Base-by-base conservation (phyloP, 345 rosid genomes). In the Lepidium sativum region DNA sequence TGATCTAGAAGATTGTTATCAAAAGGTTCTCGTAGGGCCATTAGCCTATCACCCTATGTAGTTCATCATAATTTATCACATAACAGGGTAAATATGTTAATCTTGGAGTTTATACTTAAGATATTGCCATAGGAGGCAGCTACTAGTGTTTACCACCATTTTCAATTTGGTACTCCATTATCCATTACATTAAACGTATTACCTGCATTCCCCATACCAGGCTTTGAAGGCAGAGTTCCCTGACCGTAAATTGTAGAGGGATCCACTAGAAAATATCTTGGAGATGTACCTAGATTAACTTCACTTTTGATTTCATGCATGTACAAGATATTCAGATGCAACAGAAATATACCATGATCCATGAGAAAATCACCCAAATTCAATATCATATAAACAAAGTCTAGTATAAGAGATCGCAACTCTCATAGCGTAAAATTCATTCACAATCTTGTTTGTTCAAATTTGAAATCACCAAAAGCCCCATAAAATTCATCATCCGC, bases 171-270 rank as follows among this genome's bases (percentile, higher is more conserved):
- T 12, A 71, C 7, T 38, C 12, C 11, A n/a, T 45, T 20, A 54
- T 21, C 13, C 63, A 42, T 34, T 18, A 52, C 2, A 58, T 12
- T 65, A 2, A 33, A n/a, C 18, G 16, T 37, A 50, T 54, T 75
- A 87, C 98, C 98, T 70, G 98, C 52, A 79, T 54, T 83, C 59
- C 88, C 96, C 34, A 84, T 74, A 66, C 96, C 98, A 71, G 97
- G 81, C 80, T 86, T 89, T 51, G 91, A 83, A 64, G 85, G 98
- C 83, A 87, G 67, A 69, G 86, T 84, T 64, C 96, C 96, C 69
- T 84, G 98, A 45, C 90, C 83, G 70, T 86, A 92, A 50, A 87
- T 76, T 58, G 97, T 80, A 65, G 92, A 83, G 60, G 92, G 83
- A 76, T 86, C 92, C 83, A 83, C 82, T 42, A 90, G 88, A 77